These are phyloP conservation scores for Trichosporon asahii DNA, from an alignment of 1,284 basidiomycete genomes.

Conservation along the genomic window DNA sequence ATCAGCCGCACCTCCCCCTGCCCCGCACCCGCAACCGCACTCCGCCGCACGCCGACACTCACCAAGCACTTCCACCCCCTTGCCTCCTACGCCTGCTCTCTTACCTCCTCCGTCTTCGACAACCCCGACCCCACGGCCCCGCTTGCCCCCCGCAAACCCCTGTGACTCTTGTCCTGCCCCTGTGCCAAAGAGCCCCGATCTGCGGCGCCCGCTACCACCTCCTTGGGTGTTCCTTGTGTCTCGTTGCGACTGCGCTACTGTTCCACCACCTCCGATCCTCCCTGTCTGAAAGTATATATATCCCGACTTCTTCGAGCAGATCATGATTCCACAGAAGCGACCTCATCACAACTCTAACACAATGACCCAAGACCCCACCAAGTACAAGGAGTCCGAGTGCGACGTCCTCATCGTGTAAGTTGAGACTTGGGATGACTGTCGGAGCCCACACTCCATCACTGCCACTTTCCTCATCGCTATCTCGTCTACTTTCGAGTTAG, in stretches of 20 bases:
- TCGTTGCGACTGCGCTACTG: not conserved
- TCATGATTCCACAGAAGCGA: conserved; percentile 9
- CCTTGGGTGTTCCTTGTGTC: not conserved
- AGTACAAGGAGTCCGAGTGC: conserved; percentile 17
- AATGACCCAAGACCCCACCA: conserved; percentile 5
- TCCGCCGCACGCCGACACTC: not conserved
- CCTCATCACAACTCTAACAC: conserved; percentile 6
- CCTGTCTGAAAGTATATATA: not conserved
- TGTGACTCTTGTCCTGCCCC: not conserved
- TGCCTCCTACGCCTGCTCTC: not conserved
- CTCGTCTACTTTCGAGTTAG: not conserved
- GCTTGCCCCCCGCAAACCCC: not conserved
- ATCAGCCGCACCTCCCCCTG: not conserved
- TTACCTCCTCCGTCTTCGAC: not conserved
- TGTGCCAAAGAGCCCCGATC: not conserved
- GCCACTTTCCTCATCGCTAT: not conserved
- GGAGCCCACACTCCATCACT: not conserved
- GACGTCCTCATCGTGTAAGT: conserved; percentile 18
- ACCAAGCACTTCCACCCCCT: not conserved
- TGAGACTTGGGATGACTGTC: not conserved
- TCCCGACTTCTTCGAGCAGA: not conserved
- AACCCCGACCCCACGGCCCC: not conserved
- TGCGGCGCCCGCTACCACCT: not conserved
- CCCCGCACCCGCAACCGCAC: not conserved
- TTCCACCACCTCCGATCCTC: not conserved